Conservation (phyloP, 768 basidiomycete species). For the Collybiopsis luxurians region DNA sequence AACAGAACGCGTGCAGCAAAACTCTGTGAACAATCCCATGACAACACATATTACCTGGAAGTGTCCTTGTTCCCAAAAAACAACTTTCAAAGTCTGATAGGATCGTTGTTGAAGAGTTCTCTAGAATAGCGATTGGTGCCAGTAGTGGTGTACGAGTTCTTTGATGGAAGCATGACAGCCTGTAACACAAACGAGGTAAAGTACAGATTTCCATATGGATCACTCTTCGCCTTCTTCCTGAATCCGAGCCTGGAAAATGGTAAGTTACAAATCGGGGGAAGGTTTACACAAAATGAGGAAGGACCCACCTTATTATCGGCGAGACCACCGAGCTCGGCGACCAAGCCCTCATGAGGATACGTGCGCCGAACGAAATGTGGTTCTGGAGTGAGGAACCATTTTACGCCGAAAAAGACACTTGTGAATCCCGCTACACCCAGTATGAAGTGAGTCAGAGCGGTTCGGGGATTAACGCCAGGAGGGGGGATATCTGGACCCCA, state of each 20-base stretch:
- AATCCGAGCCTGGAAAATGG: conserved; percentile 6
- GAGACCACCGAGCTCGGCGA: conserved; percentile 73
- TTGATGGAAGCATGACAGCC: not conserved
- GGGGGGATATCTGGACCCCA: conserved; percentile 81
- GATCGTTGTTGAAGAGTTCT: too few species aligned
- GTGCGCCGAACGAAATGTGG: conserved; percentile 66
- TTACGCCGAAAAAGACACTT: conserved; percentile 57
- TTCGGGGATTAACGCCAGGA: conserved; percentile 43
- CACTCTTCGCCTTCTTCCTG: conserved; percentile 10
- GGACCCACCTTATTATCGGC: conserved; percentile 85
- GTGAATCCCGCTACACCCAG: conserved; percentile 63
- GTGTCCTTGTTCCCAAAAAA: not conserved
- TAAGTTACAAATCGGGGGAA: not conserved
- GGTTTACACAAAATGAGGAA: conserved; percentile 16
- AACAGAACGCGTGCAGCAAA: too few species aligned
- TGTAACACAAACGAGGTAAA: not conserved
- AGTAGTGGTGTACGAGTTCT: too few species aligned
- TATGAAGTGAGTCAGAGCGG: conserved; percentile 64
- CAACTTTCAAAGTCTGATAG: too few species aligned
- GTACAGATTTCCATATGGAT: not conserved
- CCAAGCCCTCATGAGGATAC: conserved; percentile 75
- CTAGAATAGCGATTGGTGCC: too few species aligned
- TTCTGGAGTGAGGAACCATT: conserved; percentile 54
- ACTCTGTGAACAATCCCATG: too few species aligned
- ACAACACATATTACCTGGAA: too few species aligned